Conservation (phyloP, 2,329 filamentous ascomycete genomes). For the Helotiales sp. region DNA sequence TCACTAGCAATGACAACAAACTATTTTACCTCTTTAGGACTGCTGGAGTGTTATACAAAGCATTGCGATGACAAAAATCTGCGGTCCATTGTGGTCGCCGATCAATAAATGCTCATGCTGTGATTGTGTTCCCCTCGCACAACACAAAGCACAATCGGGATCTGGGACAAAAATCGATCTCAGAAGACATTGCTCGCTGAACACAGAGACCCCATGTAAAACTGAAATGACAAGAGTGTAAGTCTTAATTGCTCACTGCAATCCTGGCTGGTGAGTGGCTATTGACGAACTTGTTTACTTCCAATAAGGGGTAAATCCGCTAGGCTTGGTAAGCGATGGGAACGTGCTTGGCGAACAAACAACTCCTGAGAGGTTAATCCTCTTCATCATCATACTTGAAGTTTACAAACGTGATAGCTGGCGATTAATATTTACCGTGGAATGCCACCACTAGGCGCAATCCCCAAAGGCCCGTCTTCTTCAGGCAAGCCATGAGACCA, state of each 20-base stretch:
- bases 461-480: neutral
- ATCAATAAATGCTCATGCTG: neutral
- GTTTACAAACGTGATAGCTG: neutral
- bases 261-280: no score
- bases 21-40: no score
- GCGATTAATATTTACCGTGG: neutral
- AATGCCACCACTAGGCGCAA: neutral
- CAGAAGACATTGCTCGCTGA: no score
- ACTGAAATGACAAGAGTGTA: no score
- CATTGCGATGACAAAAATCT: no score
- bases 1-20: no score
- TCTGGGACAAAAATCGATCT: neutral
- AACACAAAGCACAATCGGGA: neutral
- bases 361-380: neutral
- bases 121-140: neutral
- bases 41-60: no score
- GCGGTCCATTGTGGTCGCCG: neutral
- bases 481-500: neutral
- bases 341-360: neutral
- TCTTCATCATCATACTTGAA: neutral
- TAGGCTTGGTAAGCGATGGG: neutral
- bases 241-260: no score
- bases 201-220: no score
- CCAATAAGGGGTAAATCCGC: neutral
- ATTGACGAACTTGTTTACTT: neutral